Base-by-base conservation (phyloP, 2,329 filamentous ascomycete species). In the Ascochyta fabae region DNA sequence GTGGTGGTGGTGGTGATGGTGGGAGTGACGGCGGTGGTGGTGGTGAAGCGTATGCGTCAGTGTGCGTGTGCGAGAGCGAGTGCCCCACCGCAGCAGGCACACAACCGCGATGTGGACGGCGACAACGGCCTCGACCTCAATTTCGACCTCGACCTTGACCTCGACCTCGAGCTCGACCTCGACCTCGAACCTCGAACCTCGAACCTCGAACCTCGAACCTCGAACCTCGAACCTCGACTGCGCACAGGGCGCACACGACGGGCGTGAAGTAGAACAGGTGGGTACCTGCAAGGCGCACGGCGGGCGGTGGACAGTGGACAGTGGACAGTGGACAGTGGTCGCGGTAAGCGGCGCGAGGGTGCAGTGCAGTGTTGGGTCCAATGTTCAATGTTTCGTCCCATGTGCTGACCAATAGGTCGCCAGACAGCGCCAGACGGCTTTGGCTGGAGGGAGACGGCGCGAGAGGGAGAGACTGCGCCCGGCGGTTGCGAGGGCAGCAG, bases 401-500 rank as follows among this genome's bases (percentile, higher is more conserved):
- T 51, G 15, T 27, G 59, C 53, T 40, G 58, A 55, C 65, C 72
- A 73, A 73, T 73, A 68, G 66, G 60, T 41, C 53, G 33, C 41
- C 36, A 47, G 56, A 53, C 53, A 56, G 67, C 68, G 68, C 62
- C 60, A 60, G 65, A 52, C 46, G 50, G 41, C 50, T 64, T 69
- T 61, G 26, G 26, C 26, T 27, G 6, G 26, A 68, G 62, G 67
- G 69, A 66, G 54, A 24, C 40, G 31, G 41, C 48, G 60, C 53
- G 35, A 43, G 19, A 43, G 46, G 35, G 49, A 40, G 19, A 16
- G 48, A 43, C 46, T 26, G 59, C 48, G 59, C 60, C 48, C 56
- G 58, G 62, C 66, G 63, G 67, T 66, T 69, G 66, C 65, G 59
- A 65, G 40, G 24, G 29, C 26, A 44, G 53, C 46, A 48, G 59